A percentile compares a stretch with the other conserved stretches of the same genome.
phyloP scores from a whole-genome alignment of 352 stramenopile genomes.

The Globisporangium heterothallicum region DNA sequence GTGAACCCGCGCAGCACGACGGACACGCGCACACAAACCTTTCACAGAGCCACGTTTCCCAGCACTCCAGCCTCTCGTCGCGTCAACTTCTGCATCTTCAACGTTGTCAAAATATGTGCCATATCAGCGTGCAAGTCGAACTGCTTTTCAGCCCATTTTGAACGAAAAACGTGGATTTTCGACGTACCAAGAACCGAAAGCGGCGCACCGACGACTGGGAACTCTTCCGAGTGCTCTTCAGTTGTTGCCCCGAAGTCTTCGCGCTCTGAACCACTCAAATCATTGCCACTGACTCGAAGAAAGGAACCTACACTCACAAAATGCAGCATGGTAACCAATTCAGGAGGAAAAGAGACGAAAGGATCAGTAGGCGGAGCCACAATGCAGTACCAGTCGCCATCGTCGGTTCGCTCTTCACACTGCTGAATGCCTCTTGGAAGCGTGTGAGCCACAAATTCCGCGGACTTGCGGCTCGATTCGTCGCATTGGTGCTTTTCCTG shows the following conservation, averaged over 20 bases:
- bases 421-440: neutral
- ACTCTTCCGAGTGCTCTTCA: conserved; percentile 9
- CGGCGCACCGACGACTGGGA: neutral
- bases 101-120: neutral
- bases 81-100: neutral
- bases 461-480: neutral
- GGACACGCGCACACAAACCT: too few relatives aligned
- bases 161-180: neutral
- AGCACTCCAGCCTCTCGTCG: neutral
- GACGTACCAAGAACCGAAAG: neutral
- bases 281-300: neutral
- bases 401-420: conserved; percentile 1
- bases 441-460: neutral
- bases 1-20: too few relatives aligned
- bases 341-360: neutral
- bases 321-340: neutral
- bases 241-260: conserved; percentile 10
- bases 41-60: too few relatives aligned
- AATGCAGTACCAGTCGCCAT: neutral
- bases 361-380: neutral
- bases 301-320: neutral
- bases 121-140: neutral
- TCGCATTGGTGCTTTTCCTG: neutral
- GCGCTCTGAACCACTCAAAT: neutral
- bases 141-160: neutral